Evolutionary conservation across 2,329 filamentous ascomycete genomes (phyloP), one percentile per base, ranked within the genome.

Genomic region (Botryotinia calthae): DNA sequence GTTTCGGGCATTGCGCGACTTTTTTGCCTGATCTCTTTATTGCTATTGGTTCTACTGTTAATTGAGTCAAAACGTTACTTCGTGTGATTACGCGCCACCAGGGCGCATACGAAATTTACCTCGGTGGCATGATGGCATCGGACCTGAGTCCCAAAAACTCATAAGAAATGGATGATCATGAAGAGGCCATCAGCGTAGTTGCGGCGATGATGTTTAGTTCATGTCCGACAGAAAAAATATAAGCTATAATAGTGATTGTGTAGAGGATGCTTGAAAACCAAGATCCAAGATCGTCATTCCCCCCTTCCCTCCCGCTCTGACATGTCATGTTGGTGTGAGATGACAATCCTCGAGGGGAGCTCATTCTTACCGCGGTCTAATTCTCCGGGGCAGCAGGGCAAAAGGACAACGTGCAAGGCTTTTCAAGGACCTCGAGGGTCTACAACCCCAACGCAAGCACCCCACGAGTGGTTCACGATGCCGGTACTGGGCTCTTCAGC

Each of bases 381-480:
- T 77, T 72, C 70, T 72, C 70, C 70, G 70, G 59, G 40, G 34
- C 40, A 66, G 63, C 59, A 71, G 59, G 70, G 70, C 59, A 71
- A 66, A 46, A 66, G 70, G 70, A 37, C 70, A 72, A 10, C 54
- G 70, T 68, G 62, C 70, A 72, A 72, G 70, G 70, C 70, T 58
- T 18, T 71, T 51, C 20, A 67, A 71, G 42, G 71, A 71, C 74
- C 76, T 75, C 76, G 75, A 78, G 75, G 76, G 76, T 75, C 73
- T 61, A 76, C 66, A 61, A 74, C 71, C 62, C 62, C 71, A 70
- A 59, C 67, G 54, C 70, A 66, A 61, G 61, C 68, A 70, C 76
- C 77, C 76, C 77, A 76, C 76, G 78, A 77, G 77, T 77, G 74
- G 76, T 77, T 79, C 76, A 76, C 77, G 76, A 78, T 76, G 75